Evolutionary conservation across 345 rosid species (phyloP).

Genomic region (Moricandia arvensis): DNA sequence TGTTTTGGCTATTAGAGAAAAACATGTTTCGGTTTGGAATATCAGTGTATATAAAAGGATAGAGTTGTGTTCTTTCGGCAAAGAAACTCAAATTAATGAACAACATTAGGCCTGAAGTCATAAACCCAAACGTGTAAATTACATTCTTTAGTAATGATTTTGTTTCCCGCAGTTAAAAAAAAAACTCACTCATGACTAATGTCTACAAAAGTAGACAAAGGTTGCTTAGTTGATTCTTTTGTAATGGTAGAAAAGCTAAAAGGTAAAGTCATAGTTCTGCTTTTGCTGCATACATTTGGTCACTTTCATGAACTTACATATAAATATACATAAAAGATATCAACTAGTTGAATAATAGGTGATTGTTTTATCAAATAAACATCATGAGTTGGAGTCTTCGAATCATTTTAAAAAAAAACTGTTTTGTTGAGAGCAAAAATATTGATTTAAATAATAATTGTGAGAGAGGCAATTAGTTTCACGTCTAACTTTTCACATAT

Average conservation of each 20-base stretch:
- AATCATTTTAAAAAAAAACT: neutral
- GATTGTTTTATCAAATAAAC: neutral
- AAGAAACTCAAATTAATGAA: neutral
- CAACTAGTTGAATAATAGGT: neutral
- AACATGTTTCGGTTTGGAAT: neutral
- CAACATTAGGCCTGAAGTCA: neutral
- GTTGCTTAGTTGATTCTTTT: neutral
- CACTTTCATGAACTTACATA: constrained; percentile 1
- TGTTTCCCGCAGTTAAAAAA: constrained; percentile 14
- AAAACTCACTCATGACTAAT: constrained; percentile 1
- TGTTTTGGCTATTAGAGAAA: neutral
- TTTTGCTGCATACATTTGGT: constrained; percentile 27
- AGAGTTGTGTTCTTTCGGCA: neutral
- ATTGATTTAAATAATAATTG: neutral
- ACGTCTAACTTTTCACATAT: neutral
- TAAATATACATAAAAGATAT: neutral
- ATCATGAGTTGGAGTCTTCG: neutral
- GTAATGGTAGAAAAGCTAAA: constrained; percentile 15
- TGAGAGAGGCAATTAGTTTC: neutral
- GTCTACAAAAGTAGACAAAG: constrained; percentile 14
- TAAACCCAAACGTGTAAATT: neutral
- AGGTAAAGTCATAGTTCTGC: constrained; percentile 17
- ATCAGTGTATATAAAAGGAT: too few relatives aligned
- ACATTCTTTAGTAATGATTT: constrained; percentile 28
- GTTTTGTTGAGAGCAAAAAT: neutral